Evolutionary conservation across 2,329 filamentous ascomycete species (phyloP).

Genomic region (Neofusicoccum ribis): DNA sequence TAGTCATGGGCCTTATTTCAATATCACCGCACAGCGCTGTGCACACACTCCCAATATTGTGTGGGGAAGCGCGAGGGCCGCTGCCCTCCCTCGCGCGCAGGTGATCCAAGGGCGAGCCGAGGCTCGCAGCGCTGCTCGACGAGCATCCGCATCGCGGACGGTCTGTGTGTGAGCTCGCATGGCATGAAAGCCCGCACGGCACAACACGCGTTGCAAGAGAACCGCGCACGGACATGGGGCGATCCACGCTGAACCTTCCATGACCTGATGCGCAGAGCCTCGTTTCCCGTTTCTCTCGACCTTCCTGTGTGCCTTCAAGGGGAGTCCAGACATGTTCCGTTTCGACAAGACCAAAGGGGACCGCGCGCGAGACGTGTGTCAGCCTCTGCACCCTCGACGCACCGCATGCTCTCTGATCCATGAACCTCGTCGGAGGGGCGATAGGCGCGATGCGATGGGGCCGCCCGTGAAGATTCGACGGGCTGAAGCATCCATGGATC

Average conservation of each 20-base stretch:
- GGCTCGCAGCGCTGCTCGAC: background rate
- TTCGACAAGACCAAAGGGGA: conserved; percentile 8
- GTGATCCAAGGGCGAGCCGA: conserved; percentile 10
- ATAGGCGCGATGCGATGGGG: background rate
- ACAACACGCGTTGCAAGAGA: conserved; percentile 12
- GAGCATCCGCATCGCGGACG: background rate
- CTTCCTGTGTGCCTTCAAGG: background rate
- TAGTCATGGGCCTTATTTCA: conserved; percentile 21
- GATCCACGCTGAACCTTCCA: conserved; percentile 7
- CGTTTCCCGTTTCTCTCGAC: conserved; percentile 7
- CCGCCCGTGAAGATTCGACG: conserved; percentile 14
- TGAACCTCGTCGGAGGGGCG: conserved; percentile 4
- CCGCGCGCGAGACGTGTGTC: conserved; percentile 6
- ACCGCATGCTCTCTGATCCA: background rate
- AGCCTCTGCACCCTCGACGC: background rate
- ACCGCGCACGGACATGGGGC: background rate
- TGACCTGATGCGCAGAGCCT: conserved; percentile 17
- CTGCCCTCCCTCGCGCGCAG: background rate
- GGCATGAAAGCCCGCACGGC: conserved; percentile 4
- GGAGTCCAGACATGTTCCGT: conserved; percentile 17
- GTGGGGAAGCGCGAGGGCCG: conserved; percentile 13
- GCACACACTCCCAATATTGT: conserved; percentile 15
- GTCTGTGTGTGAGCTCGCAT: conserved; percentile 17
- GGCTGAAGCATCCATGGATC: conserved; percentile 15
- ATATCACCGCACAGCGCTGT: conserved; percentile 8